phyloP scores from a whole-genome alignment of 1,284 basidiomycete genomes.

The Pholiota adiposa region DNA sequence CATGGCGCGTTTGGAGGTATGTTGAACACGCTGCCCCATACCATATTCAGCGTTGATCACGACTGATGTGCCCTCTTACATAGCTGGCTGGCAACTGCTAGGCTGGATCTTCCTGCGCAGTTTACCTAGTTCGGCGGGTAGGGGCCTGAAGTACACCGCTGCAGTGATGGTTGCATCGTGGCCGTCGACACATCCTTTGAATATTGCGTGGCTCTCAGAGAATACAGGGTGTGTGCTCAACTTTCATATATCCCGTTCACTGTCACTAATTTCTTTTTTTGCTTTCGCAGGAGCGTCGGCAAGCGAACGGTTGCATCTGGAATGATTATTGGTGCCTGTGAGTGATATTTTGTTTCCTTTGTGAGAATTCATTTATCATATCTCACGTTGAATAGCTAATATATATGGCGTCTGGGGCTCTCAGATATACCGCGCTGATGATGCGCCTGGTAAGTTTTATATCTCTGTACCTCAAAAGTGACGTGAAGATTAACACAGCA shows the following conservation, averaged over 20 bases:
- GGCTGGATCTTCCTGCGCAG: constrained; percentile 42
- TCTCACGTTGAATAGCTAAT: constrained; percentile 27
- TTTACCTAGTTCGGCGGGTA: constrained; percentile 32
- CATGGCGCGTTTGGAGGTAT: constrained; percentile 41
- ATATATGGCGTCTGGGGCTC: constrained; percentile 37
- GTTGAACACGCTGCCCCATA: not conserved
- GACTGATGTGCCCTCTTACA: no score
- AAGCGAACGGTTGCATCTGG: constrained; percentile 41
- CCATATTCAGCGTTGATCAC: not conserved
- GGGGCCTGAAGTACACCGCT: constrained; percentile 38
- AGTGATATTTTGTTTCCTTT: no score
- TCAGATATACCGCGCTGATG: constrained; percentile 41
- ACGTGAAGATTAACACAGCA: not conserved
- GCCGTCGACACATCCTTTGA: constrained; percentile 43
- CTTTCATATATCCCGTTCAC: not conserved
- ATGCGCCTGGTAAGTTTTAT: constrained; percentile 34
- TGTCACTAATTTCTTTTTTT: not conserved
- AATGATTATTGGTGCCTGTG: constrained; percentile 36
- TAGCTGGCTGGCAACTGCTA: constrained; percentile 40
- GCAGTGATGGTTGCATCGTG: constrained; percentile 40
- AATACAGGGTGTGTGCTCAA: constrained; percentile 33
- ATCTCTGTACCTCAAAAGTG: no score
- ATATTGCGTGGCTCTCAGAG: constrained; percentile 46
- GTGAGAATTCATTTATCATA: no score
- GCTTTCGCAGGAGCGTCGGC: constrained; percentile 32